These are phyloP conservation scores for Metschnikowia drakensbergensis DNA, from an alignment of 805 yeast genomes.

Conservation along the genomic window DNA sequence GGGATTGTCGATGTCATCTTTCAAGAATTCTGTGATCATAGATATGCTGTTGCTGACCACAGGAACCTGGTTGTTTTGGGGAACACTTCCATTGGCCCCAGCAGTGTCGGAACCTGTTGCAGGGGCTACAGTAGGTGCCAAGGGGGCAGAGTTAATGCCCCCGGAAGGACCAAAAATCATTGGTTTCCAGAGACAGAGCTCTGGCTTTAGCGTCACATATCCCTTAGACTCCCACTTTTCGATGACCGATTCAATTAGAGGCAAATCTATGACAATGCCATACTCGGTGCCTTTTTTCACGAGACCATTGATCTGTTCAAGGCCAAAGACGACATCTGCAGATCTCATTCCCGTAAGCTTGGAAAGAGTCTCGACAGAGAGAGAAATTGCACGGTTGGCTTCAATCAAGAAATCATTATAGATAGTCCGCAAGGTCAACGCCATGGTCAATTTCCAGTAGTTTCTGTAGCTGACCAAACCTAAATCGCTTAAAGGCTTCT, in stretches of 20 bases:
- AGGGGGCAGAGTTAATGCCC: slow-evolving; percentile 65
- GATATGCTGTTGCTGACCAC: slow-evolving; percentile 48
- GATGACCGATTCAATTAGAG: slow-evolving; percentile 40
- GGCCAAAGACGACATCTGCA: slow-evolving; percentile 81
- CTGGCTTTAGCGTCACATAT: slow-evolving; percentile 49
- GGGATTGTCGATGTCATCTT: slow-evolving; percentile 66
- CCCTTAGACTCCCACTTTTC: slow-evolving; percentile 51
- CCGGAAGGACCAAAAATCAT: slow-evolving; percentile 82
- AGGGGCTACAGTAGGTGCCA: slow-evolving; percentile 26
- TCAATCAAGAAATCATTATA: slow-evolving; percentile 18
- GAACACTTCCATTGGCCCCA: background rate
- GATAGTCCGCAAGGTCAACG: slow-evolving; percentile 41
- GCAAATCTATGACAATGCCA: slow-evolving; percentile 50
- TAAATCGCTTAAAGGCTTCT: slow-evolving; percentile 84
- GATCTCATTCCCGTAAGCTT: slow-evolving; percentile 78
- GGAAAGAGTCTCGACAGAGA: slow-evolving; percentile 61
- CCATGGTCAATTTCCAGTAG: slow-evolving; percentile 74
- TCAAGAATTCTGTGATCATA: slow-evolving; percentile 54
- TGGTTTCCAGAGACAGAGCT: slow-evolving; percentile 71
- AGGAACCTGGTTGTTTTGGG: slow-evolving; percentile 7
- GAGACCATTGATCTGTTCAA: slow-evolving; percentile 71
- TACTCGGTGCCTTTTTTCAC: slow-evolving; percentile 44
- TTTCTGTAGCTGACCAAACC: slow-evolving; percentile 83
- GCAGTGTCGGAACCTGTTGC: background rate
- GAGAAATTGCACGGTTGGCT: slow-evolving; percentile 6